phyloP scores from a whole-genome alignment of 305 asterid genomes.

The Solanum chacoense region DNA sequence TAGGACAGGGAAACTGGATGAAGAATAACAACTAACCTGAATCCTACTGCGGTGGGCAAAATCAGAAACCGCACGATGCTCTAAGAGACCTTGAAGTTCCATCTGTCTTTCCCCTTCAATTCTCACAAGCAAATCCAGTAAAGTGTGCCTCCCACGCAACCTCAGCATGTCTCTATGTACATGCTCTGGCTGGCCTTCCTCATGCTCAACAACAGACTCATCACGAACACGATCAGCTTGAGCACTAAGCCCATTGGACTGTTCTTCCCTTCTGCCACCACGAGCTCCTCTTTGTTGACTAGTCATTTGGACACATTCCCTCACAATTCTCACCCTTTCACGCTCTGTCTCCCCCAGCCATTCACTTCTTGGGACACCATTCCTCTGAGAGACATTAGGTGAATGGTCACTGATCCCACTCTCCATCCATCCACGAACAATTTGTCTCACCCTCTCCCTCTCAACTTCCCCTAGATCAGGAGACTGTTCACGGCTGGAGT shows the following conservation, averaged over 20 bases:
- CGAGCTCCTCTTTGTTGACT: slow-evolving; percentile 82
- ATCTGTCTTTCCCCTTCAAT: slow-evolving; percentile 24
- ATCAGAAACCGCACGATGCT: slow-evolving; percentile 20
- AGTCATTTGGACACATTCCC: slow-evolving; percentile 93
- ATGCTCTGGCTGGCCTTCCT: slow-evolving; percentile 72
- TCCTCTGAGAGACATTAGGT: slow-evolving; percentile 54
- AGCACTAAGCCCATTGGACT: slow-evolving; percentile 16
- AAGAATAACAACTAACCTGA: slow-evolving; percentile 38
- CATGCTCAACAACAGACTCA: slow-evolving; percentile 40
- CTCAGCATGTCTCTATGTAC: slow-evolving; percentile 67
- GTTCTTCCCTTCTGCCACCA: slow-evolving; percentile 46
- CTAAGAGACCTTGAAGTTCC: slow-evolving; percentile 16
- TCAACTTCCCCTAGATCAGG: slow-evolving; percentile 81
- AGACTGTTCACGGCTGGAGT: slow-evolving; percentile 77
- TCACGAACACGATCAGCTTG: slow-evolving; percentile 43
- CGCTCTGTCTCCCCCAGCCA: slow-evolving; percentile 95
- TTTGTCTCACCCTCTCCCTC: slow-evolving; percentile 85
- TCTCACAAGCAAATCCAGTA: slow-evolving; percentile 61
- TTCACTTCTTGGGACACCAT: slow-evolving; percentile 59
- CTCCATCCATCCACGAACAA: slow-evolving; percentile 97
- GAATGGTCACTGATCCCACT: slow-evolving; percentile 62
- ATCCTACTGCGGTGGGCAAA: slow-evolving; percentile 57
- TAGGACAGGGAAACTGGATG: neutral
- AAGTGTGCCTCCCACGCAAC: slow-evolving; percentile 76
- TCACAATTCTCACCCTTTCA: slow-evolving; percentile 83